Conservation (phyloP, 208 protist genomes). For the Blastocrithidia nonstop region DNA sequence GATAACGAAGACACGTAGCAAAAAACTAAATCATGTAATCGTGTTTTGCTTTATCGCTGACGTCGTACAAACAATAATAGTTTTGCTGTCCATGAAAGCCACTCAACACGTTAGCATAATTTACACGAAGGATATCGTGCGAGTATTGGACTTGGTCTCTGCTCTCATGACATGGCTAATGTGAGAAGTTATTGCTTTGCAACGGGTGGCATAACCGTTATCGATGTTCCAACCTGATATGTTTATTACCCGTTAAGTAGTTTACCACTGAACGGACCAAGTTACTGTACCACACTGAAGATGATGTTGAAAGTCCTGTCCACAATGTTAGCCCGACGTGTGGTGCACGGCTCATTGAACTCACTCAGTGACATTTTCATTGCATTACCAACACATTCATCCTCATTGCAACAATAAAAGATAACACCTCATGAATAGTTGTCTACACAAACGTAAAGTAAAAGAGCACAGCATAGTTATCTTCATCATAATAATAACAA, state of each 20-base stretch:
- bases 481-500: too few relatives aligned
- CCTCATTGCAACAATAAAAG: too few relatives aligned
- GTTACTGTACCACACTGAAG: slow-evolving; percentile 35
- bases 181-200: slow-evolving; percentile 22
- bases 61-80: slow-evolving; percentile 29
- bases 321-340: slow-evolving; percentile 47
- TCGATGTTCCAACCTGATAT: slow-evolving; percentile 27
- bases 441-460: too few relatives aligned
- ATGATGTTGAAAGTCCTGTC: slow-evolving; percentile 36
- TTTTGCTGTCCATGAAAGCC: slow-evolving; percentile 22
- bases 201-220: slow-evolving; percentile 40
- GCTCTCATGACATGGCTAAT: too few relatives aligned
- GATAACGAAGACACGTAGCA: too few relatives aligned
- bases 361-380: slow-evolving; percentile 46
- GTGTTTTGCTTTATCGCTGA: slow-evolving; percentile 56
- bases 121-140: too few relatives aligned
- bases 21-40: too few relatives aligned
- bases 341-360: slow-evolving; percentile 42
- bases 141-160: slow-evolving; percentile 37
- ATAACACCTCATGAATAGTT: too few relatives aligned
- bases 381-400: slow-evolving; percentile 9
- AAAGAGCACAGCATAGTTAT: too few relatives aligned
- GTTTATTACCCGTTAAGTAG: slow-evolving; percentile 29
- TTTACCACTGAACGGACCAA: slow-evolving; percentile 24
- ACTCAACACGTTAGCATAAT: too few relatives aligned